phyloP scores from a whole-genome alignment of 1,284 basidiomycete genomes.

The Ustilago trichophora region DNA sequence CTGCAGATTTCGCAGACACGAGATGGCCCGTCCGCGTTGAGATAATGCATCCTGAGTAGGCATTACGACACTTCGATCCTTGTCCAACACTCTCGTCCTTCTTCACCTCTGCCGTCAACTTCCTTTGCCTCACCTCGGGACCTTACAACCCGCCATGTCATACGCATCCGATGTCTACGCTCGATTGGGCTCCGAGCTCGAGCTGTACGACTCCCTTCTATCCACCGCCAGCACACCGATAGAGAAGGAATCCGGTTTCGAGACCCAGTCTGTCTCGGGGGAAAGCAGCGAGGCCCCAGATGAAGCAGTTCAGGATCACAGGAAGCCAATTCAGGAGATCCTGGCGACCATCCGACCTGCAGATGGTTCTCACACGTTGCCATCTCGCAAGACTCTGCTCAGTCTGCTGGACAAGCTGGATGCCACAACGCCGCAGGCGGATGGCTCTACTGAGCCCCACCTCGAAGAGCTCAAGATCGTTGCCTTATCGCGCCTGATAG shows the following conservation, averaged over 20 bases:
- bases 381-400: conserved; percentile 32
- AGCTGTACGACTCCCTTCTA: conserved; percentile 45
- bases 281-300: conserved; percentile 4
- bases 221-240: conserved; percentile 24
- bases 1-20: no score
- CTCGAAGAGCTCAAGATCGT: conserved; percentile 35
- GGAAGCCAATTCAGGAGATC: conserved; percentile 31
- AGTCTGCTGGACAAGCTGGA: conserved; percentile 37
- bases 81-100: no score
- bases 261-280: background rate
- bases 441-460: conserved; percentile 1
- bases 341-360: conserved; percentile 20
- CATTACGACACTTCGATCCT: no score
- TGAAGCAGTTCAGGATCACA: conserved; percentile 13
- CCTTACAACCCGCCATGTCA: conserved; percentile 13
- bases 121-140: background rate
- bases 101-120: background rate
- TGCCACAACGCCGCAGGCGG: conserved; percentile 7
- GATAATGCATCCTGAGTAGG: no score
- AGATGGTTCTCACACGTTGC: conserved; percentile 17
- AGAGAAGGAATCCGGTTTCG: conserved; percentile 5
- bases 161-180: conserved; percentile 41
- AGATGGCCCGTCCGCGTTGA: background rate
- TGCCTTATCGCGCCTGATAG: conserved; percentile 48
- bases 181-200: conserved; percentile 36